Evolutionary conservation across 768 basidiomycete species (phyloP).

Genomic region (Lepiota subincarnata): DNA sequence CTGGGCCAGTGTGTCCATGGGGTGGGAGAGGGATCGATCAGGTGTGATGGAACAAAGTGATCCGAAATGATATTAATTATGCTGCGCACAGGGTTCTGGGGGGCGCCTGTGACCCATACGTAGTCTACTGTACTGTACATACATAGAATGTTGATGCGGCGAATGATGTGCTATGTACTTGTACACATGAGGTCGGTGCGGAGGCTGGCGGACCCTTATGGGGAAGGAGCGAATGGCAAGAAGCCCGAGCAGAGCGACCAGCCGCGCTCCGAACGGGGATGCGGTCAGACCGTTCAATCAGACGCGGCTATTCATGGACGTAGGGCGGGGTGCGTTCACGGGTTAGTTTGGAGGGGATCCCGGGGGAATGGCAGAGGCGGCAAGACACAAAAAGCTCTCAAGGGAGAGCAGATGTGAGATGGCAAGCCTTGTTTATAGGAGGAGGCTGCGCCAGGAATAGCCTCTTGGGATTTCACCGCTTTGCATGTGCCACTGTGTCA

Average conservation of each 20-base stretch:
- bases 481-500: background rate
- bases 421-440: conserved; percentile 1
- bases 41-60: conserved; percentile 1
- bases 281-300: background rate
- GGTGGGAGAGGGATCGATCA: background rate
- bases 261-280: conserved; percentile 6
- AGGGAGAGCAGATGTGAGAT: conserved; percentile 2
- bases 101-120: too few species aligned
- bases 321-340: background rate
- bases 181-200: background rate
- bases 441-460: conserved; percentile 5
- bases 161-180: background rate
- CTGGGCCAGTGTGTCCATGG: too few species aligned
- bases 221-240: background rate
- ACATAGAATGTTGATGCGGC: too few species aligned
- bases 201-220: background rate
- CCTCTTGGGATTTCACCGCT: conserved; percentile 6
- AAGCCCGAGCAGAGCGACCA: background rate
- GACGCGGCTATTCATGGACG: background rate
- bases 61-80: conserved; percentile 10
- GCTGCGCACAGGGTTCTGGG: conserved; percentile 1
- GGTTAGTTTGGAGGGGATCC: background rate
- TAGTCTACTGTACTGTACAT: too few species aligned
- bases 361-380: background rate
- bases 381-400: conserved; percentile 5